Evolutionary conservation across 1,139 yeast genomes (phyloP), one percentile per base, ranked within the genome.

Genomic region (Kodamaea arcana): DNA sequence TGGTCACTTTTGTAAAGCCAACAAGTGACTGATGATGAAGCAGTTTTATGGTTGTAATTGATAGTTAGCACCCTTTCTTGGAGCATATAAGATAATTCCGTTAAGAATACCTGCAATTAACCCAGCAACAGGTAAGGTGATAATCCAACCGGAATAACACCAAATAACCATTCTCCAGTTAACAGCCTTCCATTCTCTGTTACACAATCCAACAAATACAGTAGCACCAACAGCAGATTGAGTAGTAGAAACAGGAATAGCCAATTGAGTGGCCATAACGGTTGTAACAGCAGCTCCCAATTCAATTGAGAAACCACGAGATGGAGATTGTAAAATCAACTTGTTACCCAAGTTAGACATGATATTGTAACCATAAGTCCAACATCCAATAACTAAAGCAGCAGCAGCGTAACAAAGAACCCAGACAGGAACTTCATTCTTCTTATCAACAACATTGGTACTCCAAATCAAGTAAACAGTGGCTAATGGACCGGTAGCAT

Each of bases 161-260:
- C 83, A 81, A 14, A 64, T 56, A 30, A 83, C 86, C 77, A 81
- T 78, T 65, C 84, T 74, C 90, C 90, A 83, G 65, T 83, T 83
- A 41, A 82, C 83, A 6, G 86, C 74, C 48, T 61, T 72, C 51
- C 69, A 46, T 52, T 79, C 83, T 47, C 63, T 67, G 65, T 83
- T 83, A 63, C 87, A 80, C 41, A 81, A 65, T 40, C 90, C 94
- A 46, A 83, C 84, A 48, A 78, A 78, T 7, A 83, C 85, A 31
- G 84, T 80, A 31, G 87, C 86, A 44, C 94, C 92, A 36, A 80
- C 83, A n/a, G 87, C 84, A 52, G 80, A 73, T 59, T 83, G 90
- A 7, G 92, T 83, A 24, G 92, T 83, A 11, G 88, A 80, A 30
- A 82, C 76, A 27, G 92, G 92, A 43, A 83, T 76, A 3, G 72